Evolutionary conservation across 2,329 filamentous ascomycete species (phyloP).

Genomic region (Dothiorella sarmentorum): DNA sequence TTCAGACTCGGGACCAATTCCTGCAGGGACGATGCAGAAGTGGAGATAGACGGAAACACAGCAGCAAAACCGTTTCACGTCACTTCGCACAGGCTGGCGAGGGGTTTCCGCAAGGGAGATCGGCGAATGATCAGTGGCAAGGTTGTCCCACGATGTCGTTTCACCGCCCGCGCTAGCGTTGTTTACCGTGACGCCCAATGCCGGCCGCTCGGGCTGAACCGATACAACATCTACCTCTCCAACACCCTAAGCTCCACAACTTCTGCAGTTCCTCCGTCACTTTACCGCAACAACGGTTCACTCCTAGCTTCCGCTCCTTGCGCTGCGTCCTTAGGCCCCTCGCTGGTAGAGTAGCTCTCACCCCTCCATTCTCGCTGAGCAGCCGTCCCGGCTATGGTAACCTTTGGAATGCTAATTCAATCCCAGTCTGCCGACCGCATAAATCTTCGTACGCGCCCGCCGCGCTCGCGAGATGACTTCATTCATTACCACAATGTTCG

Average conservation of each 20-base stretch:
- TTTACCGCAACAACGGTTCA: not conserved
- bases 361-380: slow-evolving; percentile 14
- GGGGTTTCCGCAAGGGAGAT: not conserved
- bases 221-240: slow-evolving; percentile 4
- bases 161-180: slow-evolving; percentile 16
- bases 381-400: slow-evolving; percentile 6
- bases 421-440: slow-evolving; percentile 7
- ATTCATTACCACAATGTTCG: slow-evolving; percentile 79
- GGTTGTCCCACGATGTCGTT: slow-evolving; percentile 12
- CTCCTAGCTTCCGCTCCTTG: not conserved
- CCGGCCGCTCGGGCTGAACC: not conserved
- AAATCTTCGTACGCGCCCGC: slow-evolving; percentile 5
- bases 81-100: not conserved
- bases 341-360: slow-evolving; percentile 2
- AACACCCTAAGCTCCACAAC: slow-evolving; percentile 5
- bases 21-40: not conserved
- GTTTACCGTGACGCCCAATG: slow-evolving; percentile 18
- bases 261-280: not conserved
- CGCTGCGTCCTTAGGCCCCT: not conserved
- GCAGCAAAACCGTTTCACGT: not conserved
- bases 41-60: not conserved
- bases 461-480: slow-evolving; percentile 59
- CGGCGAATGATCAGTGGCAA: not conserved
- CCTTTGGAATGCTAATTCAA: slow-evolving; percentile 17
- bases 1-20: not conserved